Evolutionary conservation across 352 stramenopile species (phyloP).

Genomic region (Thraustotheca clavata): DNA sequence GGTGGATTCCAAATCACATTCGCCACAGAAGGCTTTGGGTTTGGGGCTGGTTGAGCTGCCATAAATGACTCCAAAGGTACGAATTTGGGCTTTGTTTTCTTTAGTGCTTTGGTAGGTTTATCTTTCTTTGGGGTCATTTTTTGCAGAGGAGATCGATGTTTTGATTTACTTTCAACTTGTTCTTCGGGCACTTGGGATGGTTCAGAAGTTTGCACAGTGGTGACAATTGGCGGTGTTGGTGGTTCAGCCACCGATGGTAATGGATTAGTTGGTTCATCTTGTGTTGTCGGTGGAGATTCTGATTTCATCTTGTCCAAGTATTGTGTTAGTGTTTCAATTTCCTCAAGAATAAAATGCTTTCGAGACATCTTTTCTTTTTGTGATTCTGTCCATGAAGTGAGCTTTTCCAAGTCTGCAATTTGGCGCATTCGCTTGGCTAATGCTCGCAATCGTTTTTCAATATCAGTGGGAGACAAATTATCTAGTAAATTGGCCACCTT

Average conservation of each 20-base stretch:
- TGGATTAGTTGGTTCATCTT: no score
- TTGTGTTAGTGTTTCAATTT: not conserved
- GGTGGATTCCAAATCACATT: not conserved
- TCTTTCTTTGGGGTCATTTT: not conserved
- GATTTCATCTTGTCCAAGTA: slow-evolving; percentile 1
- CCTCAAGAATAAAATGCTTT: not conserved
- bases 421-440: slow-evolving; percentile 11
- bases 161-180: not conserved
- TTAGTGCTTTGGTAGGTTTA: no score
- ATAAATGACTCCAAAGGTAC: slow-evolving; percentile 46
- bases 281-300: not conserved
- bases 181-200: not conserved
- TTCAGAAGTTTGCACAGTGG: no score
- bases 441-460: slow-evolving; percentile 11
- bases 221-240: no score
- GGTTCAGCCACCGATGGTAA: no score
- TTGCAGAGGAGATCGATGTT: not conserved
- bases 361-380: slow-evolving; percentile 12
- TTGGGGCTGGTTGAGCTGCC: not conserved
- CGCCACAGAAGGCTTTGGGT: not conserved
- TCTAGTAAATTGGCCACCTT: not conserved
- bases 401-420: not conserved
- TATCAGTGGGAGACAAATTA: not conserved
- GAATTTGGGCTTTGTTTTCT: slow-evolving; percentile 36
- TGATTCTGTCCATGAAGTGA: not conserved